Evolutionary conservation across 2,329 filamentous ascomycete genomes (phyloP), one percentile per base, ranked within the genome.

Genomic region (Fusarium sulawesiense): DNA sequence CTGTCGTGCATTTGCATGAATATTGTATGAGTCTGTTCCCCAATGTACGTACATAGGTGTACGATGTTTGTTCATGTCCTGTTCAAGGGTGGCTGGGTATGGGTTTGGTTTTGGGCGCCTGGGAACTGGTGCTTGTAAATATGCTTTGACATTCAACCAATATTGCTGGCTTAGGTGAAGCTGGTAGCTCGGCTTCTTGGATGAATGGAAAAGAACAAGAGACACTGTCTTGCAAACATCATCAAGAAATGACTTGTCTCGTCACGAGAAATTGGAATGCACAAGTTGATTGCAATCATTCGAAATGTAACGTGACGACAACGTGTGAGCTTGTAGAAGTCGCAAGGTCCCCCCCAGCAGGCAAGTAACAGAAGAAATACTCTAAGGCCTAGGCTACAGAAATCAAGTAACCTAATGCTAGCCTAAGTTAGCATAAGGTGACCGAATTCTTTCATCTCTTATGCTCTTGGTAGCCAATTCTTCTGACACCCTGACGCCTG

Each of bases 71-170:
- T 64, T 68, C 58, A 67, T 60, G 34, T 61, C 54, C 53, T 56
- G 48, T 60, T 64, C 67, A 48, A 60, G 45, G 65, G 60, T 29
- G 54, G 48, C 49, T 55, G 34, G 50, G 50, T 48, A 53, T 23
- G 61, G 68, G 45, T 68, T 61, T 56, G 29, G 51, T 41, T 32
- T 64, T 54, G 37, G 67, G 54, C 68, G 65, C 56, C 55, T 64
- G 67, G 67, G 55, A 51, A 67, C 42, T 67, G 64, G 47, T 70
- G 59, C 48, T 68, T 75, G 68, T 75, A 73, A 66, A 72, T 75
- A 73, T 72, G 49, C 69, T 72, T 55, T 32, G 18, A 53, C 50
- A 64, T 70, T 71, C 46, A 63, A 64, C 55, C 47, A 58, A 68
- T 50, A 63, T 42, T 69, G 58, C 51, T 62, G 55, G 48, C 48